Base-by-base conservation (phyloP, 1,284 basidiomycete genomes). In the Amylostereum chailletii region DNA sequence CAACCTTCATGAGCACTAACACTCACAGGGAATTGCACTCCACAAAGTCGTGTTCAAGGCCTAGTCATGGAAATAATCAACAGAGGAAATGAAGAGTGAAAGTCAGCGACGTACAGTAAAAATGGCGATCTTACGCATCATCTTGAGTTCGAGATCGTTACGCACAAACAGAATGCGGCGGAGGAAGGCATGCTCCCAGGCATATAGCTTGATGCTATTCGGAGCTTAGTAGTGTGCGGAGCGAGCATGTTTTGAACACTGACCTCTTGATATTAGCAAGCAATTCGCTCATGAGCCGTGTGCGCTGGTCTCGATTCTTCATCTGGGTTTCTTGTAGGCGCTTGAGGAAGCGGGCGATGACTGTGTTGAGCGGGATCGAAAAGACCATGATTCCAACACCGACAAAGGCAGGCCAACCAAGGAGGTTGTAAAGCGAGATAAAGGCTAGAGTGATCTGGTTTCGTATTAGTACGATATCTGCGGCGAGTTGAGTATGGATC, bases 391-490 rank as follows among this genome's bases (percentile, higher is more conserved):
- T 86, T 0, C 74, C 91, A 3, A 98, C 90, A 8, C 94, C 94
- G 46, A 92, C 86, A 58, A 97, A 94, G 0, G 90, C 86, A 11
- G 90, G 78, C 91, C 91, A 95, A 2, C 94, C 94, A 26, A 97
- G 78, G 26, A 97, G 79, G 55, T 82, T 75, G 64, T 93, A 93
- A 3, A 98, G 74, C 4, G 90, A 94, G 34, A 96, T 66, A 63
- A 98, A 97, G 0, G 94, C 94, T 9, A 97, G 73, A 5, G 71
- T 77, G 55, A 97, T 90, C 82, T 90, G 57, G 59, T 4, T n/a
- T 36, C 30, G 29, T 33, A 32, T 45, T n/a, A 36, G 5, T 7
- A 39, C 11, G 43, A 41, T 2, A 5, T 8, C 4, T 9, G 31
- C 11, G 31, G 19, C 26, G 32, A 11, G n/a, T n/a, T 11, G 4